Evolutionary conservation across 805 yeast genomes (phyloP).

Genomic region (Komagataella populi): DNA sequence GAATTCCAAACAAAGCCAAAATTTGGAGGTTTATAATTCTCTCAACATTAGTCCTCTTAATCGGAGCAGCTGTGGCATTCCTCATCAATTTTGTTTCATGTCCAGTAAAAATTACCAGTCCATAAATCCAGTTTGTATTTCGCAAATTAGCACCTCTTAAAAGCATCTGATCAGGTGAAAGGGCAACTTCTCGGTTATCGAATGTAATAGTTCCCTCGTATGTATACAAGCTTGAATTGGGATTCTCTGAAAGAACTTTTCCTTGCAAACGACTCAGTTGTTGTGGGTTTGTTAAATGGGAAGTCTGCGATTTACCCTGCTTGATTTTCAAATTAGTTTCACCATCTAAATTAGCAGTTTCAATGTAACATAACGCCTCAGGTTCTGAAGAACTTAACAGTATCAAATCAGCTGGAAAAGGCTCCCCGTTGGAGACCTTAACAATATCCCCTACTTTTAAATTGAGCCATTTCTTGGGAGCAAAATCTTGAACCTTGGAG

Average conservation of each 20-base stretch:
- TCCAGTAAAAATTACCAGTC: slow-evolving; percentile 89
- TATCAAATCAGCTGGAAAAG: slow-evolving; percentile 88
- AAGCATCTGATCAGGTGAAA: slow-evolving; percentile 83
- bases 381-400: slow-evolving; percentile 90
- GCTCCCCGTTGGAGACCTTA: slow-evolving; percentile 71
- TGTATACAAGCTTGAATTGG: slow-evolving; percentile 87
- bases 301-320: slow-evolving; percentile 73
- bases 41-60: slow-evolving; percentile 93
- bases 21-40: slow-evolving; percentile 89
- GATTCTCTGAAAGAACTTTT: slow-evolving; percentile 70
- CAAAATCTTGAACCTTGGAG: slow-evolving; percentile 45
- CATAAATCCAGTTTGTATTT: slow-evolving; percentile 92
- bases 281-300: slow-evolving; percentile 51
- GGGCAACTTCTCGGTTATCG: slow-evolving; percentile 47
- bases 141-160: slow-evolving; percentile 92
- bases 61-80: slow-evolving; percentile 97
- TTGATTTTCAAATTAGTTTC: slow-evolving; percentile 94
- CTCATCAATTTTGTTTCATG: slow-evolving; percentile 98
- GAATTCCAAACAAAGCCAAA: slow-evolving; percentile 70
- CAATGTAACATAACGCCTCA: slow-evolving; percentile 93
- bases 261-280: slow-evolving; percentile 43
- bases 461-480: slow-evolving; percentile 66
- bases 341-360: slow-evolving; percentile 95
- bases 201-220: slow-evolving; percentile 77
- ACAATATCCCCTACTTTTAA: slow-evolving; percentile 88